A percentile compares a stretch with the other conserved stretches of the same genome.
Conservation (phyloP, 108 stramenopile genomes). For the Cylindrotheca closterium region DNA sequence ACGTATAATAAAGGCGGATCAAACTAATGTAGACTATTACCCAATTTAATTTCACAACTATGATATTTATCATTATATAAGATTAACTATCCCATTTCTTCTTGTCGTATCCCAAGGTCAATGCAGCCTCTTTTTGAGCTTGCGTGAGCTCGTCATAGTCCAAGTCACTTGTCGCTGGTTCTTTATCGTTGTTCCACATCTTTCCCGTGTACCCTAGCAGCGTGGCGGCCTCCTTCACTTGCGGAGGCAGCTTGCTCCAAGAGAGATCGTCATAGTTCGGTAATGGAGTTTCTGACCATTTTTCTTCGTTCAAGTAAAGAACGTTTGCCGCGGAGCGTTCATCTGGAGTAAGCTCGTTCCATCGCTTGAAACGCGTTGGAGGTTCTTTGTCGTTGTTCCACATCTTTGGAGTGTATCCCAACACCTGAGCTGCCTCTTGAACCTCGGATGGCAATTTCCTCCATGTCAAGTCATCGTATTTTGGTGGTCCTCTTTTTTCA, state of each 20-base stretch:
- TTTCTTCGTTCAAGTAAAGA: conserved; percentile 39
- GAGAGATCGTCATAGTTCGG: conserved; percentile 22
- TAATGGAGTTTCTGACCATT: conserved; percentile 29
- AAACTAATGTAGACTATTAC: no score
- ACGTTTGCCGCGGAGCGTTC: conserved; percentile 40
- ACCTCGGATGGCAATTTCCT: conserved; percentile 39
- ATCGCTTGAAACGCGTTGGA: conserved; percentile 15
- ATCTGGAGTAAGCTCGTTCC: conserved; percentile 38
- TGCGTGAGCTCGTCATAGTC: conserved; percentile 11
- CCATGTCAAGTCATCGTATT: conserved; percentile 40
- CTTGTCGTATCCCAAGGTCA: conserved; percentile 43
- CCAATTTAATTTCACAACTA: no score
- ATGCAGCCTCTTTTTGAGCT: conserved; percentile 28
- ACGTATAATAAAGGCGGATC: no score
- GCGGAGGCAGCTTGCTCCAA: conserved; percentile 37
- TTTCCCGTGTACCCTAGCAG: conserved; percentile 37
- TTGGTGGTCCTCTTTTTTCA: not conserved
- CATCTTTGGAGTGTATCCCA: conserved; percentile 34
- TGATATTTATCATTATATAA: no score
- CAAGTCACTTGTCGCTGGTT: not conserved
- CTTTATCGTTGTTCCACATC: conserved; percentile 39
- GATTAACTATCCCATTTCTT: conserved; percentile 29
- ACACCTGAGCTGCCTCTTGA: conserved; percentile 27
- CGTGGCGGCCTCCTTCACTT: conserved; percentile 36
- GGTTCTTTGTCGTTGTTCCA: conserved; percentile 38